These are phyloP conservation scores for Colletotrichum orchidophilum DNA, from an alignment of 2,329 filamentous ascomycete genomes.

Conservation along the genomic window DNA sequence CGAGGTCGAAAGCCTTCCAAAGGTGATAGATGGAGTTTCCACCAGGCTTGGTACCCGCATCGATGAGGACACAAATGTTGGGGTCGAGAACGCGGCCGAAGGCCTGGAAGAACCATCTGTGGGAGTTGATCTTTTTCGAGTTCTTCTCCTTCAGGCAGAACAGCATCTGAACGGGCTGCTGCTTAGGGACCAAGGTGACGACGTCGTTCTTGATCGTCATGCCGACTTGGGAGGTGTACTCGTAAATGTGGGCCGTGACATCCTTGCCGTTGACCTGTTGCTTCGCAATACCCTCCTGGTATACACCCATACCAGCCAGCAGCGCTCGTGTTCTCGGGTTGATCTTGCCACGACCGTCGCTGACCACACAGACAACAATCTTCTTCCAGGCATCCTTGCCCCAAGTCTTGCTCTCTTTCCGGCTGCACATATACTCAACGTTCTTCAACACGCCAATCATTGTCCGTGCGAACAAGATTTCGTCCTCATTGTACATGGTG, in stretches of 20 bases:
- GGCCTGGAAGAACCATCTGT: conserved; percentile 98
- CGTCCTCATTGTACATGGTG: conserved; percentile 99
- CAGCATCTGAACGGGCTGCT: conserved; percentile 92
- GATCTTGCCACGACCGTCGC: conserved; percentile 96
- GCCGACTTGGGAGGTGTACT: conserved; percentile 88
- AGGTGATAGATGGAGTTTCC: conserved; percentile 96
- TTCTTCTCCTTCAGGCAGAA: conserved; percentile 99
- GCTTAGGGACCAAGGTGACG: conserved; percentile 84
- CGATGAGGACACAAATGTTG: conserved; percentile 95
- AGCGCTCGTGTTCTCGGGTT: conserved; percentile 90
- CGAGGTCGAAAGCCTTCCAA: conserved; percentile 98
- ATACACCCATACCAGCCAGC: conserved; percentile 92
- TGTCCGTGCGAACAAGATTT: conserved; percentile 92
- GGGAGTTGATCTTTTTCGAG: conserved; percentile 99
- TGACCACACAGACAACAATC: conserved; percentile 97
- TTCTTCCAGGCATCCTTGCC: conserved; percentile 99
- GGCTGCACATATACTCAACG: conserved; percentile 96
- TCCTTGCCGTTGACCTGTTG: conserved; percentile 97
- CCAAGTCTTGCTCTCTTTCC: conserved; percentile 95
- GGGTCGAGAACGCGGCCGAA: conserved; percentile 93
- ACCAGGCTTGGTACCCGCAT: conserved; percentile 94
- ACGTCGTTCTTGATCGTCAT: conserved; percentile 90
- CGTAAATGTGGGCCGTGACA: conserved; percentile 97
- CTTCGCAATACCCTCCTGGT: conserved; percentile 98
- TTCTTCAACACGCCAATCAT: conserved; percentile 99